These are phyloP conservation scores for Candida arabinofermentans DNA, from an alignment of 805 yeast genomes.

Conservation along the genomic window DNA sequence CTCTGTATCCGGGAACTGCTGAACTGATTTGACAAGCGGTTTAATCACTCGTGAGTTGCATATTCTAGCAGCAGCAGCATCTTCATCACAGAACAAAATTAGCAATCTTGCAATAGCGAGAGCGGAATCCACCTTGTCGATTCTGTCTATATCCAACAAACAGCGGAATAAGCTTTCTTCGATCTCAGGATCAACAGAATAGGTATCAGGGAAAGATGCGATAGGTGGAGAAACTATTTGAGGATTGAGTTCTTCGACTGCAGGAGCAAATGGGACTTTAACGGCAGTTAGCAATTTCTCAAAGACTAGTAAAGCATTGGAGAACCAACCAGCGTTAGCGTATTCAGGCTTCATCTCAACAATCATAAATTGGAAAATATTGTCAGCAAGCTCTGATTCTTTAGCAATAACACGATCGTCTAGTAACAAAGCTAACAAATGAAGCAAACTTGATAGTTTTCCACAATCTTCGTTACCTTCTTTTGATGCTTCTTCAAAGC, in stretches of 20 bases:
- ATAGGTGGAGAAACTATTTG: constrained; percentile 15
- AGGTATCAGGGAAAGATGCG: constrained; percentile 14
- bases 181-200: constrained; percentile 16
- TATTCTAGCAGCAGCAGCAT: constrained; percentile 36
- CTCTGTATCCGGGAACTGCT: constrained; percentile 32
- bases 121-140: constrained; percentile 45
- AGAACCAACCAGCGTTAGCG: constrained; percentile 51
- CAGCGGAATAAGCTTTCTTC: constrained; percentile 38
- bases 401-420: constrained; percentile 36
- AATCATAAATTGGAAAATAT: constrained; percentile 35
- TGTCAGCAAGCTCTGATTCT: constrained; percentile 32
- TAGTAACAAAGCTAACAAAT: constrained; percentile 40
- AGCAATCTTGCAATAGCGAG: constrained; percentile 51
- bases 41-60: constrained; percentile 44
- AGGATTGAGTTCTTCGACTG: constrained; percentile 28
- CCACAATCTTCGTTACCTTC: constrained; percentile 19
- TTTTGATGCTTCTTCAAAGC: constrained; percentile 13
- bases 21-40: constrained; percentile 42
- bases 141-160: constrained; percentile 37
- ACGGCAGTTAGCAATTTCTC: constrained; percentile 52
- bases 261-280: constrained; percentile 50
- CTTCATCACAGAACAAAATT: constrained; percentile 48
- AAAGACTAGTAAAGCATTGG: constrained; percentile 50
- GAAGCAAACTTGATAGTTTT: constrained; percentile 37
- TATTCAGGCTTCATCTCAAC: constrained; percentile 34